A percentile compares a stretch with the other conserved stretches of the same genome.
Evolutionary conservation across 352 stramenopile genomes (phyloP).

Genomic region (Pythium volutum): DNA sequence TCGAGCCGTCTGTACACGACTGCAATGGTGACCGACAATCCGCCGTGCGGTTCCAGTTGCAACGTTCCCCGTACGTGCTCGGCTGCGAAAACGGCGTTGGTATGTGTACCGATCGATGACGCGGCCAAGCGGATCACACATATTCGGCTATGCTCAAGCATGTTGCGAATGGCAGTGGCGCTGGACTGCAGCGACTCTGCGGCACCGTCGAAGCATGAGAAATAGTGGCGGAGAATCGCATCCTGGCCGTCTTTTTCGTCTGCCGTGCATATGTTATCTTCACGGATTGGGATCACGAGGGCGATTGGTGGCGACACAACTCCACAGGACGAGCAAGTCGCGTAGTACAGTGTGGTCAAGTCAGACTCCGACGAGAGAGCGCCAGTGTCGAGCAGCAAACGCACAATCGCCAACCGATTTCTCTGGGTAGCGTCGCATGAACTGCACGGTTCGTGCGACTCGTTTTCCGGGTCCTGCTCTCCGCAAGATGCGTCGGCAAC

Average conservation of each 20-base stretch:
- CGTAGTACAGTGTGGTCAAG: slow-evolving; percentile 19
- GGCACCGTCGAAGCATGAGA: slow-evolving; percentile 5
- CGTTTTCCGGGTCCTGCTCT: neutral
- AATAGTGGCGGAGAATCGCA: slow-evolving; percentile 3
- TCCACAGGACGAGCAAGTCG: slow-evolving; percentile 5
- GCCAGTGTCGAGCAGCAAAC: neutral
- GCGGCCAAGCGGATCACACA: neutral
- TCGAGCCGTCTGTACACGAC: slow-evolving; percentile 1
- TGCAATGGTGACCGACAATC: neutral
- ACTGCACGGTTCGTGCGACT: neutral
- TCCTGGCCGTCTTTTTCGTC: neutral
- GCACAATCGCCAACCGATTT: slow-evolving; percentile 8
- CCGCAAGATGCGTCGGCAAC: neutral
- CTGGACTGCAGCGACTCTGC: neutral
- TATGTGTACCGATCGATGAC: neutral
- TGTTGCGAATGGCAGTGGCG: neutral
- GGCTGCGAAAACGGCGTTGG: neutral
- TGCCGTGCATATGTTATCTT: neutral
- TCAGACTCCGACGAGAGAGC: neutral
- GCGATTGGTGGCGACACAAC: slow-evolving; percentile 11
- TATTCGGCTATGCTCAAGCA: slow-evolving; percentile 9
- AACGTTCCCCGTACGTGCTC: neutral
- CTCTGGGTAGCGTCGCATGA: slow-evolving; percentile 1
- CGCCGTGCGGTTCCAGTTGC: neutral
- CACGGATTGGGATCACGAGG: neutral